Base-by-base conservation (phyloP, 2,329 filamentous ascomycete species). In the Alternaria atra region DNA sequence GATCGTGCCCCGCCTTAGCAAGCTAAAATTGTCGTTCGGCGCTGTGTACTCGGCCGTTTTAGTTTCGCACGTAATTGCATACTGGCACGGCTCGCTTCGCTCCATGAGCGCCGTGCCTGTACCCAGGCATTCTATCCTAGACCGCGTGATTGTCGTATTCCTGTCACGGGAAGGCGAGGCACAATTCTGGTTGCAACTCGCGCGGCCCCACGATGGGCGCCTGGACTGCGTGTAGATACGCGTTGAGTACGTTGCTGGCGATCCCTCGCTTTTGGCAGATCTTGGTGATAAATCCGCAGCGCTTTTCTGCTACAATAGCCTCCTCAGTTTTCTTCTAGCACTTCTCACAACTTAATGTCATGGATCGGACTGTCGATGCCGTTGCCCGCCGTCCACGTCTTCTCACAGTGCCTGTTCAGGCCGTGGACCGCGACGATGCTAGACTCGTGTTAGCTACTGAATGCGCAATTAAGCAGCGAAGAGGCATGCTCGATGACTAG, bases 401-500 rank as follows among this genome's bases (percentile, higher is more conserved):
- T 64, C 43, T 69, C 63, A 25, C 61, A 50, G 55, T 73, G 67
- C 6, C 69, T 66, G 55, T 70, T 71, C 34, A 73, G 52, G 34
- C 71, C 70, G 52, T 74, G 70, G 54, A 73, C 63, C 8, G 66
- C 67, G 42, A 73, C 61, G 25, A 73, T 71, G 53, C 71, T 72
- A 27, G 42, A 44, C 20, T 44, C 29, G 12, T 25, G 55, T 66
- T 27, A 64, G 67, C 42, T 55, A 25, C n/a, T 30, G 23, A 13
- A 35, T 57, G 27, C 27, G 27, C 7, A 4, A 29, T 7, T 7
- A 29, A 29, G 27, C 27, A 29, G 7, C 7, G 27, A n/a, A 29
- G 27, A 29, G 7, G 27, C 30, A 48, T 63, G 67, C 65, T 69
- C 60, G 7, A 66, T 46, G 13, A 58, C 34, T 37, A 55, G 56